Evolutionary conservation across 768 basidiomycete genomes (phyloP), one percentile per base, ranked within the genome.

Genomic region (Boletus bicolor): DNA sequence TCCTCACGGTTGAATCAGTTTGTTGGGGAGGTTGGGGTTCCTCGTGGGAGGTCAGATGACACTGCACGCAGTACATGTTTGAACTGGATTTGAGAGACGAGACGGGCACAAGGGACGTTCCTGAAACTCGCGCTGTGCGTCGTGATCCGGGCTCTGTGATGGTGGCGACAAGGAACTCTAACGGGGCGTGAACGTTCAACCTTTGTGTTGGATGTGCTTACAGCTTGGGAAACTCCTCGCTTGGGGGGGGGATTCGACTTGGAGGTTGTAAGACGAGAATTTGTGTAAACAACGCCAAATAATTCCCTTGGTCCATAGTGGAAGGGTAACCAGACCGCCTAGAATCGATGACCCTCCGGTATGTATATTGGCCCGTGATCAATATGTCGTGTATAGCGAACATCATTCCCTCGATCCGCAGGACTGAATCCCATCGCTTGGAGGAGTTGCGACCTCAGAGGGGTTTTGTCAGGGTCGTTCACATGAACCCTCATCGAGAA

Each of bases 401-500:
- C 8, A 8, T 49, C 10, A 8, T 49, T 47, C 17, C 15, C 39
- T 57, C 24, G 37, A 51, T 37, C 42, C 58, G 44, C 42, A 19
- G 39, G 24, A 19, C 36, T 3, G n/a, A 44, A 26, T 47, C 37
- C 39, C 28, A 32, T 57, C 43, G 45, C 49, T 58, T 60, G 36
- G 6, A 19, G 26, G 58, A 60, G 48, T 51, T 26, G 53, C 53
- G 24, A 4, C 32, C 21, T 50, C 24, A 36, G 21, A 34, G 30
- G 45, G 43, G 51, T 30, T 44, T 37, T 36, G 38, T n/a, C 55
- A 53, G 53, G 51, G 42, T 28, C 49, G 37, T 54, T 48, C 58
- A 61, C 58, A 61, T 64, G 58, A 46, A 41, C 44, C 54, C 44
- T 15, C 52, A 46, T 65, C 32, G 21, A 54, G 52, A 54, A 64